A percentile compares a stretch with the other conserved stretches of the same genome.
phyloP scores from a whole-genome alignment of 2,329 filamentous ascomycete species.

The Paecilomyces dactylethromorphus region DNA sequence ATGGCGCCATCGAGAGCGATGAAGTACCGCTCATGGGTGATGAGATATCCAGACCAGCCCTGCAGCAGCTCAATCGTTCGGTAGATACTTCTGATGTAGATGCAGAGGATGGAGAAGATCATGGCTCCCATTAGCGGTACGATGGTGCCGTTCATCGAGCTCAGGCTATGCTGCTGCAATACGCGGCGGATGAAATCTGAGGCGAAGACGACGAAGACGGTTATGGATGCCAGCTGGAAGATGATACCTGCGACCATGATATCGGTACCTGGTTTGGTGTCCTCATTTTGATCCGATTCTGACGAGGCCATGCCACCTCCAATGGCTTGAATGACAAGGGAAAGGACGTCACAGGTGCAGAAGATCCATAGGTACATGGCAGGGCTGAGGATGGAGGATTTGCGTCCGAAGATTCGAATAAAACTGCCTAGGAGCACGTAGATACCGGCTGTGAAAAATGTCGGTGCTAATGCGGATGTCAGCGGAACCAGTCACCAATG shows the following conservation, averaged over 20 bases:
- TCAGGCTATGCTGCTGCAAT: conserved; percentile 16
- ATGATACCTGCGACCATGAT: conserved; percentile 50
- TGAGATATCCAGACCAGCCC: conserved; percentile 46
- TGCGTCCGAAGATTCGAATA: conserved; percentile 38
- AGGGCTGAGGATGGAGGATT: conserved; percentile 38
- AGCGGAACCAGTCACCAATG: not conserved
- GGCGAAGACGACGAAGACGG: conserved; percentile 46
- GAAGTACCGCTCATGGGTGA: conserved; percentile 46
- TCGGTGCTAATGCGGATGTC: conserved; percentile 27
- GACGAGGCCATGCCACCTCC: conserved; percentile 47
- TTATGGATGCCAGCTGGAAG: conserved; percentile 53
- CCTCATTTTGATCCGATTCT: conserved; percentile 37
- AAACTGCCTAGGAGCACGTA: conserved; percentile 45
- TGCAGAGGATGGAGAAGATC: conserved; percentile 36
- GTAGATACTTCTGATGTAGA: conserved; percentile 46
- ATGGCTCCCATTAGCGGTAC: conserved; percentile 32
- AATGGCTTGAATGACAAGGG: conserved; percentile 50
- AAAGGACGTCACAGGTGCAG: conserved; percentile 49
- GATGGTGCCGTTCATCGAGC: conserved; percentile 17
- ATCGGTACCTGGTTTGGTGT: conserved; percentile 43
- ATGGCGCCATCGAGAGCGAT: conserved; percentile 44
- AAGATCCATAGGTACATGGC: conserved; percentile 44
- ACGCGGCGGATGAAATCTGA: conserved; percentile 40
- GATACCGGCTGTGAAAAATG: conserved; percentile 47
- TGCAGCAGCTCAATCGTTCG: conserved; percentile 45